Conservation (phyloP, 495 filamentous ascomycete genomes). For the Cercophora newfieldiana region DNA sequence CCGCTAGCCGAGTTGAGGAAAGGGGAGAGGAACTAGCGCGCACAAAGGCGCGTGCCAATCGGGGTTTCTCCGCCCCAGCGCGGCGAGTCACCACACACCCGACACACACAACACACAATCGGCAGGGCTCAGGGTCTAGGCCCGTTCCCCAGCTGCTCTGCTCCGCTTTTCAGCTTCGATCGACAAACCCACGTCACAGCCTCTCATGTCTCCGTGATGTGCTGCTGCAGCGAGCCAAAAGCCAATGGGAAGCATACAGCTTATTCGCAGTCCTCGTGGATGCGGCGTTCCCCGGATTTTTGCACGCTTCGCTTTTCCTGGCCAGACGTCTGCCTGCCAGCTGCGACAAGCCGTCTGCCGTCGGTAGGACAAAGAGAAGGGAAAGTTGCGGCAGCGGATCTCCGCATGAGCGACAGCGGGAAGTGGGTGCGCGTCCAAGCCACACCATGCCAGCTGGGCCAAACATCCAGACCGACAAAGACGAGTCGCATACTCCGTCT, state of each 20-base stretch:
- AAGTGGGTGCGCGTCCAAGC: not conserved
- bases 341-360: not conserved
- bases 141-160: too few relatives aligned
- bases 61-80: slow-evolving; percentile 8
- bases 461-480: not conserved
- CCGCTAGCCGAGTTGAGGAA: not conserved
- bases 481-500: not conserved
- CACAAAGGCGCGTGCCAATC: slow-evolving; percentile 1
- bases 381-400: not conserved
- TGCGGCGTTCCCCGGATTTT: not conserved
- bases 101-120: not conserved
- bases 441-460: not conserved
- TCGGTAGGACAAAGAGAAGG: not conserved
- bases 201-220: not conserved
- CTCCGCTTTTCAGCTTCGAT: too few relatives aligned
- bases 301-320: not conserved
- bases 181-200: too few relatives aligned
- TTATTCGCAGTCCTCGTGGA: not conserved
- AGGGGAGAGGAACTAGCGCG: not conserved
- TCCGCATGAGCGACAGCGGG: not conserved
- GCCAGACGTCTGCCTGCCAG: not conserved
- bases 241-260: not conserved
- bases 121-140: too few relatives aligned
- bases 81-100: not conserved
- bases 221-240: not conserved